Base-by-base conservation (phyloP, 139 green algal genomes). In the Astrephomene gubernaculifera region DNA sequence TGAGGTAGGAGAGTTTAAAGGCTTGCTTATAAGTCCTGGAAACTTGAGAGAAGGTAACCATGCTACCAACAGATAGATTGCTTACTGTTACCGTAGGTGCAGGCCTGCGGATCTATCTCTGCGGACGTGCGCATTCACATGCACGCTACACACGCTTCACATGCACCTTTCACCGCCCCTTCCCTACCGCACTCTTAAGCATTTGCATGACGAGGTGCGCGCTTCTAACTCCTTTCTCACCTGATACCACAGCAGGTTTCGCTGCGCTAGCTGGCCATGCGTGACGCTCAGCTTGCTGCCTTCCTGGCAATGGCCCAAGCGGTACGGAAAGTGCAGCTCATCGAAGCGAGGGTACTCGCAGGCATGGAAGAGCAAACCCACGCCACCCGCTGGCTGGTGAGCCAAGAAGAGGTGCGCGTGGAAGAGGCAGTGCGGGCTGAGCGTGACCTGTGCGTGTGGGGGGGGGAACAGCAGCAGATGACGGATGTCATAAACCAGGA, bases 291-390 rank as follows among this genome's bases (percentile, higher is more conserved):
- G 43, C 1, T 17, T 27, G 49, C 85, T 90, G 67, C 35, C 65
- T 7, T 54, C 80, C 75, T 92, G 88, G 79, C 88, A 91, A 57
- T 79, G 85, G 39, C 88, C 88, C 74, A 92, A 76, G 14, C 79
- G 71, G 49, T 71, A 79, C 6, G 85, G 85, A 38, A 92, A 92
- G 38, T 25, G 4, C 0, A 83, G 3, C 2, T 49, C n/a, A 43
- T 85, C 2, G 54, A 61, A 68, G 36, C 4, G n/a, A 25, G 88
- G 88, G 45, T 90, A 92, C 81, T 90, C 88, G 14, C 71, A 68
- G 4, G 88, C 67, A 54, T 90, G 88, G 57, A 92, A 88, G 29
- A 91, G 84, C 57, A 91, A 27, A 2, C 88, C 88, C 57, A 87
- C 31, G 24, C 78, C 63, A 22, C 2, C 38, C n/a, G 25, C 39